Conservation (phyloP, 2,329 filamentous ascomycete species). For the Nigrospora osmanthi region DNA sequence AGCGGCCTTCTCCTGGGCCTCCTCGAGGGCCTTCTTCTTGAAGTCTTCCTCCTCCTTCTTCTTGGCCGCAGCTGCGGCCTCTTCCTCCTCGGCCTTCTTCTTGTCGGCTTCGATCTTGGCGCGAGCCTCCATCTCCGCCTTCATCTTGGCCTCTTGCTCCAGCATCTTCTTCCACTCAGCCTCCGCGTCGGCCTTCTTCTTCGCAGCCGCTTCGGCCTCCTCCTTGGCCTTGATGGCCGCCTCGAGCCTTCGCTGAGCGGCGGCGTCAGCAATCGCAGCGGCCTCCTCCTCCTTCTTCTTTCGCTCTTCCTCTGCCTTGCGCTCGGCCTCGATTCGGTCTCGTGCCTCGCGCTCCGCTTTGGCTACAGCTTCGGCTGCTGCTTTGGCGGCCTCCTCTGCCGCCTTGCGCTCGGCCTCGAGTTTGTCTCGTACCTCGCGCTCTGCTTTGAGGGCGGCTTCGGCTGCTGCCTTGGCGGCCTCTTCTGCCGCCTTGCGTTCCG, state of each 20-base stretch:
- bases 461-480: conserved; percentile 2
- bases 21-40: conserved; percentile 41
- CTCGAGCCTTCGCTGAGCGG: conserved; percentile 17
- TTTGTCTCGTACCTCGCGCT: conserved; percentile 9
- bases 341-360: conserved; percentile 24
- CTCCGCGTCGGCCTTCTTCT: conserved; percentile 6
- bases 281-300: conserved; percentile 14
- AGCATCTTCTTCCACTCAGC: conserved; percentile 18
- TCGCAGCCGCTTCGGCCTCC: conserved; percentile 19
- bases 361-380: conserved; percentile 23
- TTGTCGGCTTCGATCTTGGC: conserved; percentile 32
- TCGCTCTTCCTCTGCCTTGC: conserved; percentile 18
- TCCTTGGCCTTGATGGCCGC: conserved; percentile 7
- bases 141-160: conserved; percentile 24
- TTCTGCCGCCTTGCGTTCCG: conserved; percentile 15
- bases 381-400: conserved; percentile 23
- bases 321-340: conserved; percentile 22
- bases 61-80: conserved; percentile 25
- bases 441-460: background rate
- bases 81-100: conserved; percentile 7
- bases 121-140: conserved; percentile 30
- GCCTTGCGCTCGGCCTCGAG: conserved; percentile 29
- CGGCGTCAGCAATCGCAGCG: conserved; percentile 20
- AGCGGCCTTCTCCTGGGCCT: conserved; percentile 35
- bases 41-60: conserved; percentile 24